A percentile compares a stretch with the other conserved stretches of the same genome.
Evolutionary conservation across 1,284 basidiomycete genomes (phyloP).

Genomic region (Papiliotrema terrestris): DNA sequence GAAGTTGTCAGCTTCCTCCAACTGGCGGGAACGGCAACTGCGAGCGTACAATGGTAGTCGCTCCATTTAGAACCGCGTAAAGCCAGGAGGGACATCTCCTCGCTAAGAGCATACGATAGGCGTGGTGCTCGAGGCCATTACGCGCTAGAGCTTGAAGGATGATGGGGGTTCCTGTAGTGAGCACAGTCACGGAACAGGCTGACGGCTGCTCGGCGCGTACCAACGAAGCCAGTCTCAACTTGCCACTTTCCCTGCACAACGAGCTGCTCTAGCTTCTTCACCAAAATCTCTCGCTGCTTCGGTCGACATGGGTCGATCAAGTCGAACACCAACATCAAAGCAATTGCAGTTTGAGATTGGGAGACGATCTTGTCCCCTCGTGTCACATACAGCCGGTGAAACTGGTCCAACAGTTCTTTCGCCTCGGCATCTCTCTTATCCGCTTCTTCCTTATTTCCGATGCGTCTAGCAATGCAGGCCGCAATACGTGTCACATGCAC

Average conservation of each 20-base stretch:
- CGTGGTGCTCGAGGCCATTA: constrained; percentile 21
- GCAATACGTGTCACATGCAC: constrained; percentile 9
- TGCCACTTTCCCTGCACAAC: constrained; percentile 25
- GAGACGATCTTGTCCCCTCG: constrained; percentile 23
- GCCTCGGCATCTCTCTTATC: constrained; percentile 7
- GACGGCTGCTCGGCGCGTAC: no score
- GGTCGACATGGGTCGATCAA: constrained; percentile 11
- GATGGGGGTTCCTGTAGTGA: constrained; percentile 40
- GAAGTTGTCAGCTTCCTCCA: no score
- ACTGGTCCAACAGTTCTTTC: constrained; percentile 15
- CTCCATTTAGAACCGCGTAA: constrained; percentile 40
- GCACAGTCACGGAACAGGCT: no score
- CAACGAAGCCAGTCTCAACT: constrained; percentile 39
- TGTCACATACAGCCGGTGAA: constrained; percentile 29
- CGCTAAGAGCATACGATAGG: constrained; percentile 46
- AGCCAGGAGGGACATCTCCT: constrained; percentile 38
- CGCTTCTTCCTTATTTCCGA: background rate
- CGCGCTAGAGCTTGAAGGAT: constrained; percentile 29
- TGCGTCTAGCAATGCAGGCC: constrained; percentile 4
- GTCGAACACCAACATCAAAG: constrained; percentile 28
- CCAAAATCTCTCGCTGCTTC: no score
- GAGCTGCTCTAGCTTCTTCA: constrained; percentile 24
- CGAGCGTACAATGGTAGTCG: constrained; percentile 32
- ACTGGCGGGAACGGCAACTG: background rate
- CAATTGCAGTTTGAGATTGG: constrained; percentile 35